These are phyloP conservation scores for Trametes punicea DNA, from an alignment of 768 basidiomycete genomes.

Conservation along the genomic window DNA sequence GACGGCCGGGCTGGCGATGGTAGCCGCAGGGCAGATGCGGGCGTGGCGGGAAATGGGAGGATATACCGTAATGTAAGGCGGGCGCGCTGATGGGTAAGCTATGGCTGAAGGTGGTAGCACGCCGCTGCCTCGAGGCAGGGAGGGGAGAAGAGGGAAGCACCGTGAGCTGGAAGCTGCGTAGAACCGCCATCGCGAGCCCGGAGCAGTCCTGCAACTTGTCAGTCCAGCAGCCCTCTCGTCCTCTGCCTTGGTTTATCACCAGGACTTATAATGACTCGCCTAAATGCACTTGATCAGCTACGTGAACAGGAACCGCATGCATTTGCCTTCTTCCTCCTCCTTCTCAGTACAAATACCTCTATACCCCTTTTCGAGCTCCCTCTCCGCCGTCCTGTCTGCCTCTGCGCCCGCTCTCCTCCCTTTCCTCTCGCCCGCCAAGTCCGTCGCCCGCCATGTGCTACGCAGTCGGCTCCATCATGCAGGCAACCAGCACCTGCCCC, in stretches of 20 bases:
- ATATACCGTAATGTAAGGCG: not conserved
- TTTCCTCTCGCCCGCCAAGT: constrained; percentile 22
- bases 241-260: constrained; percentile 24
- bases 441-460: constrained; percentile 60
- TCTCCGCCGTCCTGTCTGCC: constrained; percentile 27
- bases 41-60: not conserved
- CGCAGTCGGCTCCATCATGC: constrained; percentile 63
- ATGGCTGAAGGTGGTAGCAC: constrained; percentile 16
- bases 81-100: not conserved
- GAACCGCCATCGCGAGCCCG: constrained; percentile 22
- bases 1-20: not conserved
- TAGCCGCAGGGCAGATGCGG: not conserved
- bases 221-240: constrained; percentile 19
- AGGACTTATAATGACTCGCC: constrained; percentile 28
- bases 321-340: constrained; percentile 34
- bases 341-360: constrained; percentile 40
- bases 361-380: constrained; percentile 31
- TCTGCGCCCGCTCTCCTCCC: constrained; percentile 22
- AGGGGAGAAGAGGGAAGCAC: constrained; percentile 29
- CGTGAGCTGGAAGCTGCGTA: constrained; percentile 17
- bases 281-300: constrained; percentile 40
- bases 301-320: constrained; percentile 39
- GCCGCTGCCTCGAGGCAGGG: constrained; percentile 32
- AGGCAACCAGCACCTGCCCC: constrained; percentile 65
- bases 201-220: constrained; percentile 20